Evolutionary conservation across 352 stramenopile genomes (phyloP), one percentile per base, ranked within the genome.

Genomic region (Phytophthora pini): DNA sequence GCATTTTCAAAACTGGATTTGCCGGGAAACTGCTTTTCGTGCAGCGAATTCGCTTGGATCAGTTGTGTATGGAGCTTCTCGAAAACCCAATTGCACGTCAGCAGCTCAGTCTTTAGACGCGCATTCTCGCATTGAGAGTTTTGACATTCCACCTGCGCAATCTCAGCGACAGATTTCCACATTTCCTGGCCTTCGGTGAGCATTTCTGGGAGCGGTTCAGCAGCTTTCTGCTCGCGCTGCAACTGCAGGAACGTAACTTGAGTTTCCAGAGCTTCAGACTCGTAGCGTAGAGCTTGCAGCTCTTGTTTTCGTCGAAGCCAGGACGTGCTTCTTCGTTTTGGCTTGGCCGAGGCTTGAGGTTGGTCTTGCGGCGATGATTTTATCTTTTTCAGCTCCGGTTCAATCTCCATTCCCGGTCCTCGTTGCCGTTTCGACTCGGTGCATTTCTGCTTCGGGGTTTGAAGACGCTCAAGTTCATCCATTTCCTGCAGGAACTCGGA

Each of bases 231-330:
- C 1, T 59, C 51, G 2, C 31, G 22, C 1, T 72, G 44, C 22
- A 54, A 39, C 2, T 59, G 45, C n/a, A 72, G 17, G 22, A 61
- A 54, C 0, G 50, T 17, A 24, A 71, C n/a, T 11, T 32, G 51
- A 5, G 31, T 36, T 34, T 68, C 57, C n/a, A 72, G 22, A 2
- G 31, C 41, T 36, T 58, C 38, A 0, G 45, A 64, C 27, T 72
- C 51, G 31, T 36, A 40, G 8, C 58, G 64, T 5, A 72, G n/a
- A 10, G 50, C 38, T 13, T 50, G 43, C 4, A 72, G 53, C 27
- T 72, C 64, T 46, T 72, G 57, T n/a, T 72, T 72, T 4, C 64
- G 64, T 49, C 68, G 68, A 36, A 72, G n/a, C 68, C 57, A 76
- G 17, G 68, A 76, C 9, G 59, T 76, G 22, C 38, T 66, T 29